Conservation (phyloP, 345 rosid species). For the Aquilaria sinensis region DNA sequence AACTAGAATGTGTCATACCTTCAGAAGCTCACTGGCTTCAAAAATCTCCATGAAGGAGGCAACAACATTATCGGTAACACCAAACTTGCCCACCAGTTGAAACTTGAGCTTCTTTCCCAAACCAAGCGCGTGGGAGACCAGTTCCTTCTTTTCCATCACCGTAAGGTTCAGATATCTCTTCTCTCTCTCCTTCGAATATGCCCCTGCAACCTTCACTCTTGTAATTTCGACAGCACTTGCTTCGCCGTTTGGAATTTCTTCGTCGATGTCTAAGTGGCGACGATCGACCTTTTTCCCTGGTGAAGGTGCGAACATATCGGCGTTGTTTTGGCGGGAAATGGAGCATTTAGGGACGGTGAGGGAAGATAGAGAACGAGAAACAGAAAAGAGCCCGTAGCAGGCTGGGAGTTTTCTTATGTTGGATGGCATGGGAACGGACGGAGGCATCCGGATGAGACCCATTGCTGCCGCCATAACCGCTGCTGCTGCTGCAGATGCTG, state of each 20-base stretch:
- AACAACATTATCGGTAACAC: conserved; percentile 61
- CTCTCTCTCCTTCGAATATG: conserved; percentile 14
- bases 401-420: too few species aligned
- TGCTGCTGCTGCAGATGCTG: too few species aligned
- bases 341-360: conserved; percentile 1
- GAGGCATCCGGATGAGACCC: too few species aligned
- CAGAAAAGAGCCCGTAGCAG: conserved; percentile 13
- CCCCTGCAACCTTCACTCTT: conserved; percentile 14
- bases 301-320: not conserved
- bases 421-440: too few species aligned
- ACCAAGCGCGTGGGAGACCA: conserved; percentile 68
- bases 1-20: conserved; percentile 29
- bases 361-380: conserved; percentile 23
- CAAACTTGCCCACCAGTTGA: conserved; percentile 79
- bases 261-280: conserved; percentile 4
- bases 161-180: conserved; percentile 34
- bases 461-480: too few species aligned
- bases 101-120: conserved; percentile 73
- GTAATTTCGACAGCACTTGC: conserved; percentile 9
- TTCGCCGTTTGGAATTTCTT: conserved; percentile 16
- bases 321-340: not conserved
- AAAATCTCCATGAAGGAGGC: conserved; percentile 64
- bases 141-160: conserved; percentile 80
- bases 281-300: conserved; percentile 4
- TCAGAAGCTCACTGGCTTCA: conserved; percentile 76